These are phyloP conservation scores for Rhizophagus prolifer DNA, from an alignment of 192 early-diverging fungal genomes.

Conservation along the genomic window DNA sequence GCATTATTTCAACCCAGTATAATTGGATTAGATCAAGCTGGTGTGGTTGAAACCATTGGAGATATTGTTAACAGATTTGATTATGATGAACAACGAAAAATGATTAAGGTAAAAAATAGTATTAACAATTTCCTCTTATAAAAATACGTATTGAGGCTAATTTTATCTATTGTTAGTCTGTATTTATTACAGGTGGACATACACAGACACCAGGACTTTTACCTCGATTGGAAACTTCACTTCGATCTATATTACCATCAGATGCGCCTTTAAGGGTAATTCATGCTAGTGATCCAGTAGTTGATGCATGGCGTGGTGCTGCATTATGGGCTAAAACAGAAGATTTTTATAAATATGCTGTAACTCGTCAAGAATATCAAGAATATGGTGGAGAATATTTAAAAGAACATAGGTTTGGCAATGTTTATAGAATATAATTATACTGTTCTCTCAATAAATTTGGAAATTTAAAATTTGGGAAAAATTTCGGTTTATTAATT, in stretches of 20 bases:
- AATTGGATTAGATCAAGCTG: conserved; percentile 85
- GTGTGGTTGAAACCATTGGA: conserved; percentile 75
- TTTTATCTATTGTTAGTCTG: conserved; percentile 40
- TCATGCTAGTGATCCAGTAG: conserved; percentile 64
- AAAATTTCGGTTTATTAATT: too few species aligned
- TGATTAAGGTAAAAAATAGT: conserved; percentile 50
- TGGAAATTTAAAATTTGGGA: background rate
- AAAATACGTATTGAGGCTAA: background rate
- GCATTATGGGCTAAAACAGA: conserved; percentile 60
- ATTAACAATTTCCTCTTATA: background rate
- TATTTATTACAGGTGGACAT: conserved; percentile 82
- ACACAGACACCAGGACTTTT: conserved; percentile 63
- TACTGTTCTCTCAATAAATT: background rate
- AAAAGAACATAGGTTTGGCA: conserved; percentile 81
- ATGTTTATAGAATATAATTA: conserved; percentile 47
- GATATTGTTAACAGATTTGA: conserved; percentile 62
- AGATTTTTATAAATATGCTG: conserved; percentile 44
- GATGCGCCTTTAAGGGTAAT: conserved; percentile 47
- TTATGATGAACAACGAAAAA: conserved; percentile 37
- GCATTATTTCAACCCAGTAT: conserved; percentile 87
- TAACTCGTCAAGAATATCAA: conserved; percentile 75
- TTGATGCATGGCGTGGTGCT: conserved; percentile 87
- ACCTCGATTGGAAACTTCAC: conserved; percentile 60
- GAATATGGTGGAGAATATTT: conserved; percentile 85
- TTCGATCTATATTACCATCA: conserved; percentile 65